Percentiles rank a stretch among this genome's conserved stretches.
Conservation (phyloP, 2,329 filamentous ascomycete genomes). For the Xylariaceae sp. region DNA sequence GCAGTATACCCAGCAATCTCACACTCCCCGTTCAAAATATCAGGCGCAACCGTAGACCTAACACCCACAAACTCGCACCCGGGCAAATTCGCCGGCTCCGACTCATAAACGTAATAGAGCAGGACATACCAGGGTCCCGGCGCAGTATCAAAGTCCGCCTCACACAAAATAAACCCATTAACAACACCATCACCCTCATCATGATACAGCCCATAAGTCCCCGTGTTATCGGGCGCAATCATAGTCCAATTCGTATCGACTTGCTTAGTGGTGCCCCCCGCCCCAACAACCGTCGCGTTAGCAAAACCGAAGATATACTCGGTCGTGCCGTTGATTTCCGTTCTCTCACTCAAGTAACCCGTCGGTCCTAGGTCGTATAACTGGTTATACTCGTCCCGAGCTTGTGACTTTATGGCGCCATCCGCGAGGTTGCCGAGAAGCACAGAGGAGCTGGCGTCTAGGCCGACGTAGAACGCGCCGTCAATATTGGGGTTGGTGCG, state of each 20-base stretch:
- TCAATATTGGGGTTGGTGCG: slow-evolving; percentile 11
- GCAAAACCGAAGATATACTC: slow-evolving; percentile 19
- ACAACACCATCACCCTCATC: slow-evolving; percentile 5
- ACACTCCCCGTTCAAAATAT: slow-evolving; percentile 20
- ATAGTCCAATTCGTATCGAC: slow-evolving; percentile 19
- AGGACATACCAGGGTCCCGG: slow-evolving; percentile 20
- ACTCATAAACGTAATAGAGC: slow-evolving; percentile 15
- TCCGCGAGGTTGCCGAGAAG: slow-evolving; percentile 16
- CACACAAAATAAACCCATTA: slow-evolving; percentile 19
- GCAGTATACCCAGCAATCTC: slow-evolving; percentile 17
- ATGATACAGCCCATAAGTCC: slow-evolving; percentile 17
- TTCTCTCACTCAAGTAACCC: slow-evolving; percentile 18
- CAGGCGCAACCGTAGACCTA: slow-evolving; percentile 18
- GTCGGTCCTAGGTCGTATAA: slow-evolving; percentile 21
- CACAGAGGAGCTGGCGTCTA: slow-evolving; percentile 20
- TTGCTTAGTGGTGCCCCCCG: slow-evolving; percentile 15
- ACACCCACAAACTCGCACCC: slow-evolving; percentile 20
- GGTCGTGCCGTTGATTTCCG: slow-evolving; percentile 14
- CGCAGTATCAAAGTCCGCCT: slow-evolving; percentile 15
- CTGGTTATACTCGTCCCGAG: slow-evolving; percentile 13
- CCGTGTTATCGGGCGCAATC: slow-evolving; percentile 6
- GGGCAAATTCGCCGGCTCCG: slow-evolving; percentile 8
- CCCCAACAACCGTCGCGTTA: slow-evolving; percentile 15
- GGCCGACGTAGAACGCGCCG: slow-evolving; percentile 11
- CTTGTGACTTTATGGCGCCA: slow-evolving; percentile 13